Evolutionary conservation across 257 asterid species (phyloP), one percentile per base, ranked within the genome.

Genomic region (Petunia axillaris): DNA sequence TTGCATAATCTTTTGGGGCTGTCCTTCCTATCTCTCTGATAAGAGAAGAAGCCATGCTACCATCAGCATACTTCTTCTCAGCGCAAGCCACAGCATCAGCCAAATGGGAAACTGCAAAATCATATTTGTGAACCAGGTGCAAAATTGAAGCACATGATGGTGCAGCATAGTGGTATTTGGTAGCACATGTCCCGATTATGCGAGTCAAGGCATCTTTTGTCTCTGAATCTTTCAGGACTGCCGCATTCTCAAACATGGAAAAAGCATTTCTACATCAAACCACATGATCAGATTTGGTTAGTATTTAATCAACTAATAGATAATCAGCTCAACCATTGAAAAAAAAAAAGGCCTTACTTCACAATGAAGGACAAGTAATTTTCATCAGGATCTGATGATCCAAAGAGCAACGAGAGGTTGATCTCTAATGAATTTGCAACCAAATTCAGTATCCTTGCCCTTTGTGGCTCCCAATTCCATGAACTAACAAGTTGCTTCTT

Each of bases 141-240:
- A 93, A 64, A 76, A 92, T 93, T 80, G 99, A 95, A 65, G 97
- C 99, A 89, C 97, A 90, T 65, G 99, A 89, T 82, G 89, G 98
- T 36, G 91, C 87, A 65, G 83, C 79, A 77, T 93, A 93, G 83
- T 91, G 98, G 84, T 91, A 94, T 86, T 90, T 92, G 39, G 98
- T 93, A 63, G 99, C 91, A 79, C 98, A 95, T 39, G 96, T 88
- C 81, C 98, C 99, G 78, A 95, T 84, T 81, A 95, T 90, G 64
- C 99, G 97, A 80, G 92, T 91, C 79, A 93, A 79, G 64, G 98
- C 97, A 74, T 91, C 95, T 86, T 88, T 93, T 37, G 95, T 81
- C 79, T 91, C 96, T 16, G 92, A 63, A 82, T 95, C 97, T 85
- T 92, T 95, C 83, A 95, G 81, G 86, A 95, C 85, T 70, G 68